Evolutionary conservation across 805 yeast species (phyloP).

Genomic region (Allodekkera sacchari): DNA sequence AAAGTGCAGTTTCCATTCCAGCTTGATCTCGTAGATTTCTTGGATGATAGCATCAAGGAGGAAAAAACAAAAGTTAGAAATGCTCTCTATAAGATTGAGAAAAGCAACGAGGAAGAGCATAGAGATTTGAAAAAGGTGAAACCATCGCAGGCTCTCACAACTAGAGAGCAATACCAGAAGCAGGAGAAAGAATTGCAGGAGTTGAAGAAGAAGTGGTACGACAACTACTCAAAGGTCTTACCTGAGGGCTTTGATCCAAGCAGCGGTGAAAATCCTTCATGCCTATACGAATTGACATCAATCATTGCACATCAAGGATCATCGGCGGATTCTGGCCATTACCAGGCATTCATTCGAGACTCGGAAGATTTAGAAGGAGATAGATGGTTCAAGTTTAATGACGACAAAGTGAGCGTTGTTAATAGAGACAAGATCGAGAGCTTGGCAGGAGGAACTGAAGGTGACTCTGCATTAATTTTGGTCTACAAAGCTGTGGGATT

Average conservation of each 20-base stretch:
- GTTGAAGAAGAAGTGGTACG: slow-evolving; percentile 40
- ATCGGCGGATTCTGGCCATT: slow-evolving; percentile 95
- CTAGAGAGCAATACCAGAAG: slow-evolving; percentile 48
- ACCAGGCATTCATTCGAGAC: slow-evolving; percentile 82
- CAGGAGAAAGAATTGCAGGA: slow-evolving; percentile 41
- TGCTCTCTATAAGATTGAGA: slow-evolving; percentile 64
- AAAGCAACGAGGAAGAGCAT: slow-evolving; percentile 60
- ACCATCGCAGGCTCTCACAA: slow-evolving; percentile 30
- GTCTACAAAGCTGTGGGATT: slow-evolving; percentile 78
- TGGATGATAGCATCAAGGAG: slow-evolving; percentile 67
- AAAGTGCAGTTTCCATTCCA: slow-evolving; percentile 93
- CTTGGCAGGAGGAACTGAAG: slow-evolving; percentile 95
- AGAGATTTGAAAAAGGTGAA: slow-evolving; percentile 65
- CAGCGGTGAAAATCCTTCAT: slow-evolving; percentile 75
- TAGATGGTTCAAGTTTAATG: slow-evolving; percentile 92
- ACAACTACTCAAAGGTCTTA: slow-evolving; percentile 34
- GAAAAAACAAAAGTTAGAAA: slow-evolving; percentile 70
- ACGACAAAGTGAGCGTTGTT: slow-evolving; percentile 77
- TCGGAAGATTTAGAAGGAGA: slow-evolving; percentile 54
- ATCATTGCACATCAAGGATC: slow-evolving; percentile 92
- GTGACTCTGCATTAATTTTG: slow-evolving; percentile 88
- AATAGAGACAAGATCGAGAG: slow-evolving; percentile 73
- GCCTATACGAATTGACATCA: slow-evolving; percentile 75
- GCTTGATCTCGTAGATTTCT: slow-evolving; percentile 76
- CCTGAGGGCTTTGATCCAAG: slow-evolving; percentile 31